phyloP scores from a whole-genome alignment of 441 rosid species.

The Aleurites moluccanus region DNA sequence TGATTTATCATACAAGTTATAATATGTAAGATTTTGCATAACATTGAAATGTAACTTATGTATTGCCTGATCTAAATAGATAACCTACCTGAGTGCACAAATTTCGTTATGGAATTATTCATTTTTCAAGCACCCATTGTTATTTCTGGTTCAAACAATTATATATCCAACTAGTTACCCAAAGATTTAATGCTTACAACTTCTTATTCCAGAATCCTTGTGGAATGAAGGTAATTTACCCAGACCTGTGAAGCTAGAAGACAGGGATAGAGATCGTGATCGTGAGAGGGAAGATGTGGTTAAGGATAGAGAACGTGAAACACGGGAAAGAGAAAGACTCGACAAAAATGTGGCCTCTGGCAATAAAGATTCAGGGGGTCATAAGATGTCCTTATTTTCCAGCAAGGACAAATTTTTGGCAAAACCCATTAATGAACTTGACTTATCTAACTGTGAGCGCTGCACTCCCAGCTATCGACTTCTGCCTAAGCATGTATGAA shows the following conservation, averaged over 20 bases:
- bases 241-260: slow-evolving; percentile 67
- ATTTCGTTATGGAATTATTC: background rate
- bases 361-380: slow-evolving; percentile 57
- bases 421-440: slow-evolving; percentile 93
- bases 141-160: slow-evolving; percentile 5
- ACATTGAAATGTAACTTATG: background rate
- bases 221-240: slow-evolving; percentile 67
- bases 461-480: slow-evolving; percentile 99
- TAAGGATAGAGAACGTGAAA: slow-evolving; percentile 71
- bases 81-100: background rate
- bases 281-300: slow-evolving; percentile 57
- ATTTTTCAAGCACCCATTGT: background rate
- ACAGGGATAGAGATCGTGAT: slow-evolving; percentile 67
- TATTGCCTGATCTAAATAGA: background rate
- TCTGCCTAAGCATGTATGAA: slow-evolving; percentile 84
- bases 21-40: background rate
- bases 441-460: slow-evolving; percentile 91
- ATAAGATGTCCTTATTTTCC: slow-evolving; percentile 51
- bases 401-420: slow-evolving; percentile 77
- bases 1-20: background rate
- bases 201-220: slow-evolving; percentile 50
- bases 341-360: slow-evolving; percentile 56
- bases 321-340: slow-evolving; percentile 73
- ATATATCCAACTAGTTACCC: background rate
- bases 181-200: slow-evolving; percentile 15